Evolutionary conservation across 176 grass and related monocot species (phyloP), one percentile per base, ranked within the genome.

Genomic region (Cymbopogon citratus): DNA sequence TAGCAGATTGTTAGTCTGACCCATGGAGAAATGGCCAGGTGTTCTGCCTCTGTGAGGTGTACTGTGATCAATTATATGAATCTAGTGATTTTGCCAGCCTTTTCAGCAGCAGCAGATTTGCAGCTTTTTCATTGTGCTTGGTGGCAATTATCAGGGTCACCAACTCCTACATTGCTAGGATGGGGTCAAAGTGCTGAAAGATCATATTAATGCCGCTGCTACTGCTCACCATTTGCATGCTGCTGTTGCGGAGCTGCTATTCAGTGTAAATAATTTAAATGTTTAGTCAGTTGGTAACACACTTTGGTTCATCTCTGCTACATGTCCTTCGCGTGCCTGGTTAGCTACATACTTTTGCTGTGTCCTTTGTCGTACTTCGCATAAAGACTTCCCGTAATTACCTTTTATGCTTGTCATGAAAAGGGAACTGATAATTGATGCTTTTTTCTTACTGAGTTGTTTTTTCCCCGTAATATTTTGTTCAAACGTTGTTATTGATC

Each of bases 51-150:
- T 80, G 36, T 72, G 71, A 86, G 72, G 16, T 83, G 80, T 83
- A 84, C 87, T 80, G 75, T 89, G 57, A 86, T 84, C 90, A 92
- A 92, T 89, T 86, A 89, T 87, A 89, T 89, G 90, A 79, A 86
- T 75, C 64, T 83, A 39, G 65, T 48, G 69, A 89, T 80, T 73
- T 86, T 76, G 69, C 87, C 87, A 86, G 80, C 66, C 87, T 92
- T 92, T 86, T 88, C 39, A 63, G 46, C 48, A 68, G 76, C 76
- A 89, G 80, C 81, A 87, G 80, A 76, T 81, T 81, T 77, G 48
- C 80, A 89, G 90, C 87, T 77, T 89, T 87, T 92, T 62, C 39
- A 79, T 57, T 83, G 29, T 83, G 65, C 59, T 69, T 84, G 76
- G 80, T 87, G 10, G 72, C 87, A 92, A 92, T 92, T 84, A 84